Evolutionary conservation across 345 rosid genomes (phyloP).

Genomic region (Rubroshorea leprosula): DNA sequence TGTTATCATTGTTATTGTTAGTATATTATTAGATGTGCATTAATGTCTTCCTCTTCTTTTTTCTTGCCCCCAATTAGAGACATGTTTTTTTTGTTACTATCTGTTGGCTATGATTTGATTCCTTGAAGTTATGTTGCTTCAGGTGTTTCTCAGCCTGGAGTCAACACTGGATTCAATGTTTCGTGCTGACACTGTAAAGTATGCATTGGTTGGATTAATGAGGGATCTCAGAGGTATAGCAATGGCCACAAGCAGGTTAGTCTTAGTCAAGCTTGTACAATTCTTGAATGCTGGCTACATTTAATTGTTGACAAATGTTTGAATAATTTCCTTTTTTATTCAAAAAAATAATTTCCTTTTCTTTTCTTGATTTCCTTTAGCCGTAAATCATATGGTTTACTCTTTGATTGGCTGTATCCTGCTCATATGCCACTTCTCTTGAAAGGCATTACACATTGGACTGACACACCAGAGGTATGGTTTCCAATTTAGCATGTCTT

Average conservation of each 20-base stretch:
- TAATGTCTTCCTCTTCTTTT: background rate
- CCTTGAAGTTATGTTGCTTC: constrained; percentile 16
- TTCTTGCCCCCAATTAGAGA: background rate
- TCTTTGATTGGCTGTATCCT: constrained; percentile 99
- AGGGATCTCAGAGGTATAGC: constrained; percentile 97
- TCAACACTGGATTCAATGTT: constrained; percentile 82
- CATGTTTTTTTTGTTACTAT: constrained; percentile 8
- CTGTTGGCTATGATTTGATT: constrained; percentile 7
- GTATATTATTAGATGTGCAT: no score
- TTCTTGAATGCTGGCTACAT: background rate
- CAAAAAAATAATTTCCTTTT: background rate
- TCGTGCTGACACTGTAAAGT: constrained; percentile 88
- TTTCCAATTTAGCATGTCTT: background rate
- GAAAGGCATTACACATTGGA: constrained; percentile 86
- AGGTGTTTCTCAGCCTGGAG: constrained; percentile 87
- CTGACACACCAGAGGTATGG: constrained; percentile 94
- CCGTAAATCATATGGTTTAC: constrained; percentile 83
- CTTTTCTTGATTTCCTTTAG: constrained; percentile 33
- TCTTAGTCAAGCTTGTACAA: background rate
- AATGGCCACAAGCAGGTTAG: constrained; percentile 92
- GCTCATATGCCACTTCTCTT: constrained; percentile 90
- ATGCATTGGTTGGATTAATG: constrained; percentile 87
- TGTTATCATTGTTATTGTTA: no score
- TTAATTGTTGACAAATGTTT: background rate
- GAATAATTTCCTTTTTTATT: background rate